Evolutionary conservation across 2,329 filamentous ascomycete genomes (phyloP), one percentile per base, ranked within the genome.

Genomic region (Xylariaceae sp.): DNA sequence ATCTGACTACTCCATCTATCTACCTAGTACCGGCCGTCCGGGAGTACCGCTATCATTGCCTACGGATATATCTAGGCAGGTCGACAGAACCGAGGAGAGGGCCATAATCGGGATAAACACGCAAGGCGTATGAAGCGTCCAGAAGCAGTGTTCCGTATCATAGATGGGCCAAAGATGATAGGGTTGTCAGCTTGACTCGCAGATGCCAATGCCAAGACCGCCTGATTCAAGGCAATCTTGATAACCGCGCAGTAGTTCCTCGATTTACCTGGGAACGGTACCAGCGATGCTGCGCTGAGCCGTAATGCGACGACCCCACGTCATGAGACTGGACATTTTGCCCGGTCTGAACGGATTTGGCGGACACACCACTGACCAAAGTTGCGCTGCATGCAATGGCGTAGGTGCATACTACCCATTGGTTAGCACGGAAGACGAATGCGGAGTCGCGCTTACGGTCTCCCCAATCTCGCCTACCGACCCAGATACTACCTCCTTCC

Each of bases 161-260:
- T 19, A 19, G 19, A 19, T 19, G 19, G 19, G 19, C 19, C 19
- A 19, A 19, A 19, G 19, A 19, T 19, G 19, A 19, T 19, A 19
- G 19, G 19, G 19, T 19, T 19, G 19, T 19, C 19, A 1, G 19
- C 19, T 19, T 19, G 19, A 19, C 19, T 19, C 19, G 19, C 1
- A 19, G 19, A 19, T 19, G 19, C 19, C 19, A 19, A 19, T 19
- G 19, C 19, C 19, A 19, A 19, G 19, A 19, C 19, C 19, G 19
- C 19, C 19, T 19, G 19, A 19, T 19, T 19, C 1, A 19, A 19
- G 19, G 19, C 46, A 34, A 47, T n/a, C 44, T 41, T 46, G 31
- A 48, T 44, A 37, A 11, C 56, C 47, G 45, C 37, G 27, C 47
- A 34, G 43, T 46, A 34, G 53, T 34, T 19, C 35, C 39, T 31